Evolutionary conservation across 352 stramenopile species (phyloP), one percentile per base, ranked within the genome.

Genomic region (Phytophthora quininea): DNA sequence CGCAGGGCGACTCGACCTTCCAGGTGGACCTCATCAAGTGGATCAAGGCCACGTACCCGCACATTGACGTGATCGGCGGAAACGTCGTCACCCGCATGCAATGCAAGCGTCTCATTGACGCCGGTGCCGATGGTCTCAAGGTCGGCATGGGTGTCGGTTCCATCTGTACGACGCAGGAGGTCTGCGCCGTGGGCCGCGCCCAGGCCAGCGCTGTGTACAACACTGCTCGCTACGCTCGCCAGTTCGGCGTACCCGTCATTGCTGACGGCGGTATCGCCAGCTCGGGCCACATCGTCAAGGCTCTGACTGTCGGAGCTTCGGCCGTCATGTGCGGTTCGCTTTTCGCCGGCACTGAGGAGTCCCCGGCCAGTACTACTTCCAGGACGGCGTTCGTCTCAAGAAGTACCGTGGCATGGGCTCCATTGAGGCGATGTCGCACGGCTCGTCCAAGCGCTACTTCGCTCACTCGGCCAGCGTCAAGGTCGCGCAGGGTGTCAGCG

Each of bases 361-460:
- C 98, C 98, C 98, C 3, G 98, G 98, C 31, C 97, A 99, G 76
- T 99, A 99, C 86, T 99, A 99, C 77, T 99, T 99, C 86, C 97
- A 99, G 87, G 97, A 99, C 77, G 98, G 98, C 46, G 97, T 99
- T 60, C 96, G 98, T 58, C 84, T 99, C 33, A 99, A 99, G 84
- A 98, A 98, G 76, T 99, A 99, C 87, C 93, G 98, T 71, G 98
- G 98, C 64, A 99, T 99, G 98, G 98, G 98, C 55, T 99, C 95
- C 57, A 93, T 99, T 30, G 98, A 99, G 77, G 98, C 98, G 49
- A 99, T 99, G 97, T 94, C 85, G 24, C 97, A 99, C 72, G 98
- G 98, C 31, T 98, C 90, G 33, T 96, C 86, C 56, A 98, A 97
- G 84, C 89, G 93, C 42, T 98, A 97, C 83, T 97, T 98, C 71